Conservation (phyloP, 2,329 filamentous ascomycete genomes). For the Madurella mycetomatis region DNA sequence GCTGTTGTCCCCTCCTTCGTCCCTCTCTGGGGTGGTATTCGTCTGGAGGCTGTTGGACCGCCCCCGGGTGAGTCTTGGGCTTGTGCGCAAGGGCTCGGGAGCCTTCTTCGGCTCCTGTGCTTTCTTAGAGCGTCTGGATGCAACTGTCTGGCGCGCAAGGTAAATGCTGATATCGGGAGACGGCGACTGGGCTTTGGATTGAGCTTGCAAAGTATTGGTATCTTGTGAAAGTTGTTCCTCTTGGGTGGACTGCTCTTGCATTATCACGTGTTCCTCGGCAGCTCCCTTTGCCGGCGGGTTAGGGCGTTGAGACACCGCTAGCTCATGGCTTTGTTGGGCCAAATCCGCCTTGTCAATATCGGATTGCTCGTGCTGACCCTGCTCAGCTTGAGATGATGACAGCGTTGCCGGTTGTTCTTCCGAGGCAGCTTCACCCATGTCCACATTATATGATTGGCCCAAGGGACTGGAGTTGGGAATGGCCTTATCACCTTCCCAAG, state of each 20-base stretch:
- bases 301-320: not conserved
- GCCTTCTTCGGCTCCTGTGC: slow-evolving; percentile 15
- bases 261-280: slow-evolving; percentile 3
- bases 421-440: not conserved
- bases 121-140: slow-evolving; percentile 16
- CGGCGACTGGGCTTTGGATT: not conserved
- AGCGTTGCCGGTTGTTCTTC: not conserved
- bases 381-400: not conserved
- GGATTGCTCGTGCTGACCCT: not conserved
- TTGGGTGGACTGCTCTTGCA: slow-evolving; percentile 13
- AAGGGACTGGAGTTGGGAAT: not conserved
- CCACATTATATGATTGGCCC: not conserved
- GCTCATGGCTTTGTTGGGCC: not conserved
- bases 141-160: slow-evolving; percentile 25
- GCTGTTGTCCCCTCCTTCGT: slow-evolving; percentile 28
- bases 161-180: slow-evolving; percentile 26
- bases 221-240: slow-evolving; percentile 3
- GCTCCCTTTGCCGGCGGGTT: not conserved
- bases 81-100: slow-evolving; percentile 19
- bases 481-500: not conserved
- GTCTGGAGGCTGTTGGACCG: slow-evolving; percentile 28
- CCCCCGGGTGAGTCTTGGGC: slow-evolving; percentile 25
- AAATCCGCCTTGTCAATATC: not conserved
- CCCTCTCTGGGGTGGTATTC: slow-evolving; percentile 21
- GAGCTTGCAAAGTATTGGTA: not conserved